Evolutionary conservation across 768 basidiomycete species (phyloP), one percentile per base, ranked within the genome.

Genomic region (Flagelloscypha sp.): DNA sequence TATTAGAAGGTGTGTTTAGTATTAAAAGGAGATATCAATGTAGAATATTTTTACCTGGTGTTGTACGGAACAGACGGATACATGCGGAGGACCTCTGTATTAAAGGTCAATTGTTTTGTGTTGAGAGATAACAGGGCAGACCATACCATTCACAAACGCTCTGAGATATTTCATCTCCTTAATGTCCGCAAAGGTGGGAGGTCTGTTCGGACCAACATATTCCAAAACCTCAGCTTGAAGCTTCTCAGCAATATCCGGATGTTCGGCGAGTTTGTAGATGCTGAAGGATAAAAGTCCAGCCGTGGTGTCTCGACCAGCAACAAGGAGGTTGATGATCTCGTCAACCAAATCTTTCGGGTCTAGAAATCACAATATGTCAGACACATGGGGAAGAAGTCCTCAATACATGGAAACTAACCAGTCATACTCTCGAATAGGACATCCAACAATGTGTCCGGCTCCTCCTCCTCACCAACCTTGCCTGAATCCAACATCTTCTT

Each of bases 141-240:
- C 13, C 18, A 23, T 17, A 58, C 60, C 61, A 38, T 63, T 63
- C 38, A 63, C 51, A 7, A 63, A 51, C 5, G 63, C 63, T 30
- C 59, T 48, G 3, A 65, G 41, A 41, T 62, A 63, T 41, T 61
- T 69, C 68, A 74, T 66, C 2, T 66, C 57, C 27, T 62, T 57
- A 45, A 74, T 57, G 30, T 69, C 57, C 5, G 65, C 66, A 40
- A 61, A 65, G 0, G 58, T 63, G 0, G 72, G 72, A 4, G 53
- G 43, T 3, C 52, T 46, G 7, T 38, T 46, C 7, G 50, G 40
- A 7, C 72, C 71, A 6, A 73, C 48, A 23, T 54, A 58, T 6
- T 49, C 44, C 7, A 63, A 40, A 12, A 74, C 52, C 39, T 74
- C 72, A 18, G 61, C 48, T 3, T 65, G 58, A 10, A 74, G 58